Percentiles rank a stretch among this genome's conserved stretches.
phyloP scores from a whole-genome alignment of 1,284 basidiomycete genomes.

The Rhodotorula sp. region DNA sequence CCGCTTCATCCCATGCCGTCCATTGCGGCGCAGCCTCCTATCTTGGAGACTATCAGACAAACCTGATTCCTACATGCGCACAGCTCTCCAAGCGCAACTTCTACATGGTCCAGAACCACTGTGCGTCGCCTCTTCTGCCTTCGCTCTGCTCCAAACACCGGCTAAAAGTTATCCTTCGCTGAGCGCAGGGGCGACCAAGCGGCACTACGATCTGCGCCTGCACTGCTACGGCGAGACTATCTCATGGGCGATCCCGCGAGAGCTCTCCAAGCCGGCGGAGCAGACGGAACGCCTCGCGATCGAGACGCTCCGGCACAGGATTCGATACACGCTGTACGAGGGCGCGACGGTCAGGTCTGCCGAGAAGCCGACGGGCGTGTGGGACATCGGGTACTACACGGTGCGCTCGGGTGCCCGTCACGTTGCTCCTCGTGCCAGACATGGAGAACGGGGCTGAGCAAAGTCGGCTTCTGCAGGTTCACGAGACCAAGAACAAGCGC shows the following conservation, averaged over 20 bases:
- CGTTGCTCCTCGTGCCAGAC: background rate
- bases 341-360: background rate
- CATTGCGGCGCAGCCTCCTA: background rate
- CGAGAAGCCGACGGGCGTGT: constrained; percentile 6
- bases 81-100: constrained; percentile 26
- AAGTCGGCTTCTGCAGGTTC: background rate
- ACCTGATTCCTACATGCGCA: background rate
- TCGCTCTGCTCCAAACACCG: background rate
- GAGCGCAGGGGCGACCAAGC: constrained; percentile 15
- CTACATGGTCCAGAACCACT: constrained; percentile 33
- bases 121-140: background rate
- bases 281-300: background rate
- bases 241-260: constrained; percentile 27
- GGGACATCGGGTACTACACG: constrained; percentile 28
- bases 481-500: background rate
- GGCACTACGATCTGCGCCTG: constrained; percentile 31
- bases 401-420: background rate
- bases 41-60: background rate
- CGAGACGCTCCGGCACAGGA: constrained; percentile 22
- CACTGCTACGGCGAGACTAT: constrained; percentile 24
- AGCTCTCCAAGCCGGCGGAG: background rate
- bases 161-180: background rate
- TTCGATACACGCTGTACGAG: constrained; percentile 23
- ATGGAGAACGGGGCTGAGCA: too few species aligned
- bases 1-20: background rate